A percentile compares a stretch with the other conserved stretches of the same genome.
These are phyloP conservation scores for Mycena leptocephala DNA, from an alignment of 768 basidiomycete species.

Conservation along the genomic window DNA sequence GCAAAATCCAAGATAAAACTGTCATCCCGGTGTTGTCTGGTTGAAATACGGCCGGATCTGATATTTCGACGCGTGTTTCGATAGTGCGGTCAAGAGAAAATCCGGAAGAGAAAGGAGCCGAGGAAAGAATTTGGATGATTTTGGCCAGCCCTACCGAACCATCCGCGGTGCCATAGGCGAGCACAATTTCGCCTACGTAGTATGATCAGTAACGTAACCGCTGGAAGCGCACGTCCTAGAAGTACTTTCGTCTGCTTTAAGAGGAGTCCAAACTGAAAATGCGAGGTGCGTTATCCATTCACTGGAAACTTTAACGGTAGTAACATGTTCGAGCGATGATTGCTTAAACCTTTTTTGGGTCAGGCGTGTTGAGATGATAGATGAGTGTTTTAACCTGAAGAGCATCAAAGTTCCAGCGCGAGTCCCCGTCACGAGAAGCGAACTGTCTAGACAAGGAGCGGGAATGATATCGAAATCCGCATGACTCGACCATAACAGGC, in stretches of 20 bases:
- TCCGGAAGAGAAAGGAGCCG: constrained; percentile 34
- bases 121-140: constrained; percentile 49
- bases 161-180: constrained; percentile 62
- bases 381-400: constrained; percentile 26
- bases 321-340: constrained; percentile 34
- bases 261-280: constrained; percentile 65
- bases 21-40: constrained; percentile 58
- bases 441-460: constrained; percentile 60
- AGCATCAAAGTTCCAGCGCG: constrained; percentile 63
- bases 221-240: neutral
- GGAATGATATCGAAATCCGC: constrained; percentile 61
- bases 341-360: constrained; percentile 29
- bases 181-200: constrained; percentile 53
- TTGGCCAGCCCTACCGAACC: constrained; percentile 59
- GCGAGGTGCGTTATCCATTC: constrained; percentile 66
- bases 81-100: constrained; percentile 51
- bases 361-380: neutral
- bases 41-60: constrained; percentile 29
- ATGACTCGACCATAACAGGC: constrained; percentile 68
- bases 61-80: constrained; percentile 42
- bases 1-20: constrained; percentile 61
- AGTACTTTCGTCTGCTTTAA: constrained; percentile 50
- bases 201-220: neutral
- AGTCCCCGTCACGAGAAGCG: constrained; percentile 66
- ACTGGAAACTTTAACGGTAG: constrained; percentile 51